A percentile compares a stretch with the other conserved stretches of the same genome.
Conservation (phyloP, 495 filamentous ascomycete genomes). For the Penicillium psychrofluorescens region DNA sequence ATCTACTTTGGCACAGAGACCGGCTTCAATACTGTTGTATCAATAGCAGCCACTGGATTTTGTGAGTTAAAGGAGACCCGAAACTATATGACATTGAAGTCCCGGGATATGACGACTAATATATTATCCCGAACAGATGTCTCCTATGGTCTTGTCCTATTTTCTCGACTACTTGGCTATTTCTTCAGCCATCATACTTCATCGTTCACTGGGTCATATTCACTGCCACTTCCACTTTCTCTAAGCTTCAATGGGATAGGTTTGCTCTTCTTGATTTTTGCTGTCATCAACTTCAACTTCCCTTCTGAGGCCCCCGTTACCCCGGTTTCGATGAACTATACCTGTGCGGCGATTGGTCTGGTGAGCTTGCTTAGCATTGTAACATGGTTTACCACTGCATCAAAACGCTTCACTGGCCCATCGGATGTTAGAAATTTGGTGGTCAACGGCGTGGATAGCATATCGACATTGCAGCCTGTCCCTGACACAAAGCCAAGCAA, state of each 20-base stretch:
- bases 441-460: not conserved
- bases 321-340: slow-evolving; percentile 50
- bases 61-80: slow-evolving; percentile 32
- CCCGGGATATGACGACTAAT: no score
- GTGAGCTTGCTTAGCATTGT: slow-evolving; percentile 39
- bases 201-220: slow-evolving; percentile 24
- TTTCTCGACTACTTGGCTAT: slow-evolving; percentile 40
- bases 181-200: slow-evolving; percentile 24
- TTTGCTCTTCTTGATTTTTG: slow-evolving; percentile 40
- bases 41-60: slow-evolving; percentile 47
- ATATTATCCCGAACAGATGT: slow-evolving; percentile 24
- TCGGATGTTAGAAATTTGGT: not conserved
- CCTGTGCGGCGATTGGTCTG: slow-evolving; percentile 42
- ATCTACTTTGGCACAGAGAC: slow-evolving; percentile 50
- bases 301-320: slow-evolving; percentile 39
- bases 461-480: not conserved
- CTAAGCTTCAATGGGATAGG: slow-evolving; percentile 39
- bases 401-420: not conserved
- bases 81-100: not conserved
- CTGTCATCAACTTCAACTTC: slow-evolving; percentile 48
- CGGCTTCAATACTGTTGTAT: slow-evolving; percentile 48
- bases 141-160: slow-evolving; percentile 46
- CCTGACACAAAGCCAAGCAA: no score
- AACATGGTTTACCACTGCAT: slow-evolving; percentile 42
- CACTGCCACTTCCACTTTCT: slow-evolving; percentile 22